Percentiles rank a stretch among this genome's conserved stretches.
phyloP scores from a whole-genome alignment of 108 stramenopile genomes.

The Fistulifera solaris region DNA sequence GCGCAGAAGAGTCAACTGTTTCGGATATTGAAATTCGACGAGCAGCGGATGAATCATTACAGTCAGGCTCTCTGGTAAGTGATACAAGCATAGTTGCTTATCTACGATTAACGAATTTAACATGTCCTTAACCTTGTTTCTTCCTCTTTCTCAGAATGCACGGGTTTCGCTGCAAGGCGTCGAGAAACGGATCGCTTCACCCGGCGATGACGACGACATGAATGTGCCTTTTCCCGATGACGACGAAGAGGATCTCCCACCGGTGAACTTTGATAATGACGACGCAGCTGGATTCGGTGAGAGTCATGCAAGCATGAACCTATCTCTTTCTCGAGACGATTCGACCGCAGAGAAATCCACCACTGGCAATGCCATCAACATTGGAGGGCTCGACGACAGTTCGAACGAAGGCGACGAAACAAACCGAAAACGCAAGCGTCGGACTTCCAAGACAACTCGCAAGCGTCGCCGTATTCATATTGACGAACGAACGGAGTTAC shows the following conservation, averaged over 20 bases:
- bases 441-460: constrained; percentile 35
- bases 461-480: constrained; percentile 77
- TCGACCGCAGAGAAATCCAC: constrained; percentile 18
- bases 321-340: constrained; percentile 6
- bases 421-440: constrained; percentile 12
- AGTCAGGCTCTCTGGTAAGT: constrained; percentile 42
- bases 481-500: constrained; percentile 72
- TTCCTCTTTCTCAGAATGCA: no score
- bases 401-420: constrained; percentile 18
- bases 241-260: constrained; percentile 21
- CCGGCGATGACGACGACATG: not conserved
- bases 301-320: constrained; percentile 14
- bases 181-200: no score
- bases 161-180: no score
- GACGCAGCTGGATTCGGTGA: constrained; percentile 14
- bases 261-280: constrained; percentile 5
- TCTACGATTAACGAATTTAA: no score
- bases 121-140: no score
- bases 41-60: constrained; percentile 40
- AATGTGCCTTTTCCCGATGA: constrained; percentile 3
- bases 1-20: constrained; percentile 21
- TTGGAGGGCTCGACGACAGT: constrained; percentile 28
- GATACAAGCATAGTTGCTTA: not conserved
- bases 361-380: constrained; percentile 35
- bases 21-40: constrained; percentile 78